phyloP scores from a whole-genome alignment of 2,329 filamentous ascomycete genomes.

The Calonectria pteridis region DNA sequence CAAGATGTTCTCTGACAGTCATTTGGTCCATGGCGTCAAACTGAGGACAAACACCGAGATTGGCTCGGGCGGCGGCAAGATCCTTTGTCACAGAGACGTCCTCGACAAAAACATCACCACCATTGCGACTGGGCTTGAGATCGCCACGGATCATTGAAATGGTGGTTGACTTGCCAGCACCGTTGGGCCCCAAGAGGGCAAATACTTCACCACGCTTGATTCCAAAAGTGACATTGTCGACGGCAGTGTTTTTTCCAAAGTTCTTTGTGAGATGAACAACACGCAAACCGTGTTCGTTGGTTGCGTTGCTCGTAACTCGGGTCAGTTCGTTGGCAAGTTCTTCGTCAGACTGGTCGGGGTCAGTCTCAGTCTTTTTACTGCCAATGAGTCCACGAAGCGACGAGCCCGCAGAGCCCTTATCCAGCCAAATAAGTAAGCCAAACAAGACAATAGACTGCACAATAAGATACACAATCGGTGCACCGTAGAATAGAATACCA shows the following conservation, averaged over 20 bases:
- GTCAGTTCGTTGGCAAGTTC: slow-evolving; percentile 75
- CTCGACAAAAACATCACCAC: slow-evolving; percentile 87
- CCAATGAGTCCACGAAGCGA: slow-evolving; percentile 58
- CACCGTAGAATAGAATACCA: slow-evolving; percentile 80
- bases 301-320: slow-evolving; percentile 63
- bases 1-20: slow-evolving; percentile 88
- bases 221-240: slow-evolving; percentile 90
- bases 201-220: slow-evolving; percentile 87
- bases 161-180: slow-evolving; percentile 90
- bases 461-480: slow-evolving; percentile 85
- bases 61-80: slow-evolving; percentile 77
- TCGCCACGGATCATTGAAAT: slow-evolving; percentile 94
- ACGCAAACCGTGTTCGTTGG: slow-evolving; percentile 74
- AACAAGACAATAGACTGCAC: slow-evolving; percentile 81
- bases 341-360: slow-evolving; percentile 59
- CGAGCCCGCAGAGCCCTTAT: slow-evolving; percentile 77
- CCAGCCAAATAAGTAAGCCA: slow-evolving; percentile 80
- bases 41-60: slow-evolving; percentile 93
- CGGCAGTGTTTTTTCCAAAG: slow-evolving; percentile 81
- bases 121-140: slow-evolving; percentile 75
- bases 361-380: slow-evolving; percentile 45
- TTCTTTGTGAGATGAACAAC: slow-evolving; percentile 84
- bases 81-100: slow-evolving; percentile 79
- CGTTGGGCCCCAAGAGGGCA: slow-evolving; percentile 89
- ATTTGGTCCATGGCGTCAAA: slow-evolving; percentile 90